Conservation (phyloP, 139 green algal genomes). For the Micractinium conductrix region DNA sequence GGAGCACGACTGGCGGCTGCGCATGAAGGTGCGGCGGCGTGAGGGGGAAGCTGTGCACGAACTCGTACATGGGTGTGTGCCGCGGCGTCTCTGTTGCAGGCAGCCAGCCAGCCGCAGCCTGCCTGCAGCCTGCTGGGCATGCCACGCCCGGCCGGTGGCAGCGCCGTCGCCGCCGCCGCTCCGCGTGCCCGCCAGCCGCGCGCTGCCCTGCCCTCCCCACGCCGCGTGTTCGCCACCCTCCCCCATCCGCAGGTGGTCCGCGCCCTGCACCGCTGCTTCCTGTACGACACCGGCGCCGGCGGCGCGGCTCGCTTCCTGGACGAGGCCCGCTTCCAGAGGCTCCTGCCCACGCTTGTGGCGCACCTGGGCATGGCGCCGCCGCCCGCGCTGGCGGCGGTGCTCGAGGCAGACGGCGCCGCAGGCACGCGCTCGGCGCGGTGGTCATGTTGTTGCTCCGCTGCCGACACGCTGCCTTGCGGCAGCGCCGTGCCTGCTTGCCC, state of each 20-base stretch:
- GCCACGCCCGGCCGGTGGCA: background rate
- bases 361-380: slow-evolving; percentile 50
- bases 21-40: slow-evolving; percentile 36
- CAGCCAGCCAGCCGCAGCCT: too few relatives aligned
- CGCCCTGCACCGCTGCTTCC: slow-evolving; percentile 82
- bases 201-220: background rate
- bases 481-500: too few relatives aligned
- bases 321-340: slow-evolving; percentile 62
- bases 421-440: too few relatives aligned
- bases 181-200: too few relatives aligned
- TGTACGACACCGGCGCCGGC: slow-evolving; percentile 72
- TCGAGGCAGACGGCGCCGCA: slow-evolving; percentile 24
- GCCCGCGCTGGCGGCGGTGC: slow-evolving; percentile 23
- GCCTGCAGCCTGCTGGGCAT: background rate
- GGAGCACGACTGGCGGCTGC: slow-evolving; percentile 41
- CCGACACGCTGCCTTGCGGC: too few relatives aligned
- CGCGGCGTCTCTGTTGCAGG: too few relatives aligned
- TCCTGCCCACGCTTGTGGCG: slow-evolving; percentile 72
- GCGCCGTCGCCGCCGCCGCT: background rate
- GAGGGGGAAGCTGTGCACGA: too few relatives aligned
- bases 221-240: background rate
- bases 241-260: slow-evolving; percentile 61
- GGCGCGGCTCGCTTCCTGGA: slow-evolving; percentile 68
- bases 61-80: too few relatives aligned
- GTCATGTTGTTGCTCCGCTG: too few relatives aligned